These are phyloP conservation scores for Rutstroemia sydowiana DNA, from an alignment of 2,329 filamentous ascomycete genomes.

Conservation along the genomic window DNA sequence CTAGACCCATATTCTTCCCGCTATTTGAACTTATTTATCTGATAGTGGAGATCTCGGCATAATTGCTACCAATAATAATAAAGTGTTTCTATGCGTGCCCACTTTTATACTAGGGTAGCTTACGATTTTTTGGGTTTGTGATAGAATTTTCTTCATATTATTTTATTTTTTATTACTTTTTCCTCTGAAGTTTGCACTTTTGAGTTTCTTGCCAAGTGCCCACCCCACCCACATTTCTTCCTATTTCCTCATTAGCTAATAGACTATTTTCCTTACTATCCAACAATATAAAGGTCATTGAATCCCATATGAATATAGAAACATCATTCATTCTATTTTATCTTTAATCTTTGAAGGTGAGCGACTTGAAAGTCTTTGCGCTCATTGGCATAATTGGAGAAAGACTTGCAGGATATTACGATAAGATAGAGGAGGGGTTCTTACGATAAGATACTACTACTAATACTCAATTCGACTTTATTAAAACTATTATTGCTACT, in stretches of 20 bases:
- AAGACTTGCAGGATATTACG: conserved; percentile 23
- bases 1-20: neutral
- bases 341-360: conserved; percentile 20
- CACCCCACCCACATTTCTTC: too few species aligned
- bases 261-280: neutral
- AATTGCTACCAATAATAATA: neutral
- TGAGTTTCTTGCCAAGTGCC: neutral
- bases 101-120: neutral
- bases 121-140: too few species aligned
- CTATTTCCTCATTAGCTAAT: neutral
- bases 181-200: too few species aligned
- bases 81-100: neutral
- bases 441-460: neutral
- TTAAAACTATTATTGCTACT: too few species aligned
- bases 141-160: too few species aligned
- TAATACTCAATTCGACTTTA: neutral
- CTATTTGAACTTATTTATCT: neutral
- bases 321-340: too few species aligned
- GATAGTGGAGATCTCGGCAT: neutral
- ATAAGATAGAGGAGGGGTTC: neutral
- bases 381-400: conserved; percentile 24
- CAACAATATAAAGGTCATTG: neutral
- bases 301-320: conserved; percentile 11
- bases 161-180: too few species aligned
- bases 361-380: conserved; percentile 33